Base-by-base conservation (phyloP, 495 filamentous ascomycete species). In the Xylaria flabelliformis region DNA sequence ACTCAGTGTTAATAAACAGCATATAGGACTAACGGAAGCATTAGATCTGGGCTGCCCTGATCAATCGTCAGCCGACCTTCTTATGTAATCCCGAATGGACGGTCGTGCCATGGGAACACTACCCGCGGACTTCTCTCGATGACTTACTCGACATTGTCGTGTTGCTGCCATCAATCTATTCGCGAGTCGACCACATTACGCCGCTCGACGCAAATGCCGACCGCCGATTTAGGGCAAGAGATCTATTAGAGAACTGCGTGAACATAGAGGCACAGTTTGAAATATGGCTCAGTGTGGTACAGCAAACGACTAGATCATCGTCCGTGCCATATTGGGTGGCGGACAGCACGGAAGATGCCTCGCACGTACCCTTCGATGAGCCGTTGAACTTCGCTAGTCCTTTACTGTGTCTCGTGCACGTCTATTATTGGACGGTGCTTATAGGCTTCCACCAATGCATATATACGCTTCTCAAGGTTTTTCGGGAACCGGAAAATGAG, bases 111-210 rank as follows among this genome's bases (percentile, higher is more conserved):
- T 85, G 80, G 76, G 82, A 84, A 61, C 62, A 73, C 13, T 83
- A 86, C 55, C 82, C 81, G 36, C 81, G 83, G 63, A 82, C 83
- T 39, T 53, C 75, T 58, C 74, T 86, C 41, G 84, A 86, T 70
- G 74, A 75, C 26, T 77, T 86, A 19, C 74, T 86, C 69, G 84
- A 85, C 70, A 78, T 80, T 64, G 73, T 82, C 29, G 76, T 79
- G 36, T 72, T 80, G 1, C 67, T 86, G 8, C 84, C 84, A 1
- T 73, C 78, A 8, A 74, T 84, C 51, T 78, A 80, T 58, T 74
- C 75, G 17, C 80, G 79, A 19, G 76, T 78, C 0, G 83, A 84
- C 62, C 76, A 73, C 21, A 78, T 83, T 63, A 51, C 75, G 8
- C 58, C 71, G 26, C 74, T 76, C 51, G 73, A 78, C 3, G 74